phyloP scores from a whole-genome alignment of 202 grass and related monocot species.

The Zoysia matrella region DNA sequence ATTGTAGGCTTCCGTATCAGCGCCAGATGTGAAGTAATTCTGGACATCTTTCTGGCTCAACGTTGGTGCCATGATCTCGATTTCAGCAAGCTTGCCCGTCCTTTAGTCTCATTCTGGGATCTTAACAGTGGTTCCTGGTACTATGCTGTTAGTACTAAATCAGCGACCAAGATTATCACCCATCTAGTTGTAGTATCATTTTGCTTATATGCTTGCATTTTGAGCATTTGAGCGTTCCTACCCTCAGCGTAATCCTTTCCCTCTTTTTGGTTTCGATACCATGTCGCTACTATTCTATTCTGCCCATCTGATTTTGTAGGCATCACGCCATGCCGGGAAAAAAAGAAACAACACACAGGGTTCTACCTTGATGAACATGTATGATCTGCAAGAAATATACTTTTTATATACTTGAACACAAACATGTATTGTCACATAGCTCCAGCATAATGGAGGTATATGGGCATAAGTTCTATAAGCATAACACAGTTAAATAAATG shows the following conservation, averaged over 20 bases:
- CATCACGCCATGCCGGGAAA: too few relatives aligned
- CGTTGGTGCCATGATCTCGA: slow-evolving; percentile 18
- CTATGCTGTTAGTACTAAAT: background rate
- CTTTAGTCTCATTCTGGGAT: slow-evolving; percentile 10
- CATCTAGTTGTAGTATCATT: background rate
- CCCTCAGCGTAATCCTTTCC: too few relatives aligned
- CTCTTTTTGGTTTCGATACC: background rate
- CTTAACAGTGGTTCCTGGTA: background rate
- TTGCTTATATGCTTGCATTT: background rate
- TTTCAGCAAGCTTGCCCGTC: slow-evolving; percentile 11
- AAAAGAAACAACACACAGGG: too few relatives aligned
- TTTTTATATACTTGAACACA: background rate
- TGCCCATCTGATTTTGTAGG: background rate
- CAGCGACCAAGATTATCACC: background rate
- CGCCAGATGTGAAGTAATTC: slow-evolving; percentile 32
- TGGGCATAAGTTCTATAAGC: slow-evolving; percentile 25
- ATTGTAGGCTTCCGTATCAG: slow-evolving; percentile 22
- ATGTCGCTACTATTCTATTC: background rate
- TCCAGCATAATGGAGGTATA: background rate
- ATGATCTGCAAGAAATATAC: background rate
- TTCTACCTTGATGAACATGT: too few relatives aligned
- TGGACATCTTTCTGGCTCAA: slow-evolving; percentile 12
- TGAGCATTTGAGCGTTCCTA: background rate
- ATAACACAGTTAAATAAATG: slow-evolving; percentile 8
- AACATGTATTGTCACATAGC: too few relatives aligned